Conservation (phyloP, 2,329 filamentous ascomycete species). For the Cercospora sp. region DNA sequence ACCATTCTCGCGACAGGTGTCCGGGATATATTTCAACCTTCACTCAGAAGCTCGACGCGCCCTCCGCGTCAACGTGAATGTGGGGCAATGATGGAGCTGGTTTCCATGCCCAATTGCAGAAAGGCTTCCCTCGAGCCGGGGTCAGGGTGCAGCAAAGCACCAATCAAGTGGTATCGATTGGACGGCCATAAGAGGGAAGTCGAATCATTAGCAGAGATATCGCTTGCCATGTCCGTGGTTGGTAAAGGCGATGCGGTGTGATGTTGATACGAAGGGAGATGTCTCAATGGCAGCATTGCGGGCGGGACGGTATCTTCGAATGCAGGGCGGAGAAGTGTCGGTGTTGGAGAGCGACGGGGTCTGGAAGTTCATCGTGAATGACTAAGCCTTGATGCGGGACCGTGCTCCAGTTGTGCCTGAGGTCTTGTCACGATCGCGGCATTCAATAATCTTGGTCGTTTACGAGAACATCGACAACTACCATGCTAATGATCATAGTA, state of each 20-base stretch:
- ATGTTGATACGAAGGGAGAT: neutral
- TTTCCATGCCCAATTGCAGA: slow-evolving; percentile 16
- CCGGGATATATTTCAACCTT: slow-evolving; percentile 1
- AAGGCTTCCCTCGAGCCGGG: slow-evolving; percentile 6
- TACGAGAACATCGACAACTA: neutral
- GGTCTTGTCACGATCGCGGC: neutral
- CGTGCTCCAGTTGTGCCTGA: neutral
- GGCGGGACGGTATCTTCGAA: slow-evolving; percentile 2
- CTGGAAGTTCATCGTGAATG: neutral
- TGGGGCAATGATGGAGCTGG: slow-evolving; percentile 13
- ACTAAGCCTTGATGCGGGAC: neutral
- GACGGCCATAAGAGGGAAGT: slow-evolving; percentile 6
- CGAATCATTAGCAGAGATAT: slow-evolving; percentile 3
- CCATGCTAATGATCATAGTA: neutral
- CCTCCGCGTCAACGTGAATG: slow-evolving; percentile 7
- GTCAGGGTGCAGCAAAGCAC: neutral
- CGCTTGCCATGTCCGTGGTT: slow-evolving; percentile 7
- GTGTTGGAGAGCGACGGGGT: neutral
- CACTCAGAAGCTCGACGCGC: neutral
- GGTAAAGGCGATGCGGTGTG: slow-evolving; percentile 4
- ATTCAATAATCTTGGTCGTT: neutral
- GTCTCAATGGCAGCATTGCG: slow-evolving; percentile 2
- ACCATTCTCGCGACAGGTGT: neutral
- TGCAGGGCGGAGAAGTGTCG: neutral
- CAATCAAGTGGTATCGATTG: slow-evolving; percentile 3